These are phyloP conservation scores for Aspergillus awamori DNA, from an alignment of 2,329 filamentous ascomycete genomes.

Conservation along the genomic window DNA sequence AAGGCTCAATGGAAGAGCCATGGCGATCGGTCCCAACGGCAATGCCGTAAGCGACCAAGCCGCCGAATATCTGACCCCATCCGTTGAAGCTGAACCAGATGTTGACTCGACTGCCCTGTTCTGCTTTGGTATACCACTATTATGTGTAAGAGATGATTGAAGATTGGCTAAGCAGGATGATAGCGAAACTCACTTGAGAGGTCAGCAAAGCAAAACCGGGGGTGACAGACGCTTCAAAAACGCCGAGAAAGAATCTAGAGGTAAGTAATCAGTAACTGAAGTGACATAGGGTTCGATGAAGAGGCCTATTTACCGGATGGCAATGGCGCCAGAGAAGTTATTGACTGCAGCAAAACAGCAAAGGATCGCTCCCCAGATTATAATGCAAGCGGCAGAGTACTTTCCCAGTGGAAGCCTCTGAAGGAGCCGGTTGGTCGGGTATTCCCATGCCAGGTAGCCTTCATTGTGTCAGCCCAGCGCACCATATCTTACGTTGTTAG, in stretches of 20 bases:
- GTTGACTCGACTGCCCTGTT: conserved; percentile 64
- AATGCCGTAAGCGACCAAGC: conserved; percentile 65
- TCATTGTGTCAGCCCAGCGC: background rate
- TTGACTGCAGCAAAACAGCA: conserved; percentile 65
- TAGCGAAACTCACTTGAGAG: conserved; percentile 45
- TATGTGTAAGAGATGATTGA: background rate
- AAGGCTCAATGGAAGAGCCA: conserved; percentile 63
- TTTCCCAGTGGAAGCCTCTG: conserved; percentile 68
- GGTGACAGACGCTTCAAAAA: conserved; percentile 69
- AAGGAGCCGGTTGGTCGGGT: conserved; percentile 66
- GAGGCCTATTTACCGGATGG: conserved; percentile 51
- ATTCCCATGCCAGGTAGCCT: conserved; percentile 62
- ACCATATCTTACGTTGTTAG: background rate
- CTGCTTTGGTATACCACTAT: conserved; percentile 72
- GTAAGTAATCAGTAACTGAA: background rate
- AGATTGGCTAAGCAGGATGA: background rate
- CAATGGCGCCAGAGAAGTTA: conserved; percentile 64
- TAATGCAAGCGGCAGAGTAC: conserved; percentile 66
- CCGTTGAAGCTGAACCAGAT: conserved; percentile 73
- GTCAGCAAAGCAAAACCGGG: conserved; percentile 71
- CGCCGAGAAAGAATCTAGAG: conserved; percentile 62
- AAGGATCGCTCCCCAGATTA: conserved; percentile 65
- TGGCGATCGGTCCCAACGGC: conserved; percentile 57
- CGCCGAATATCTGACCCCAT: conserved; percentile 65
- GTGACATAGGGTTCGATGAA: background rate